Evolutionary conservation across 768 basidiomycete genomes (phyloP).

Genomic region (Termitomyces sp.): DNA sequence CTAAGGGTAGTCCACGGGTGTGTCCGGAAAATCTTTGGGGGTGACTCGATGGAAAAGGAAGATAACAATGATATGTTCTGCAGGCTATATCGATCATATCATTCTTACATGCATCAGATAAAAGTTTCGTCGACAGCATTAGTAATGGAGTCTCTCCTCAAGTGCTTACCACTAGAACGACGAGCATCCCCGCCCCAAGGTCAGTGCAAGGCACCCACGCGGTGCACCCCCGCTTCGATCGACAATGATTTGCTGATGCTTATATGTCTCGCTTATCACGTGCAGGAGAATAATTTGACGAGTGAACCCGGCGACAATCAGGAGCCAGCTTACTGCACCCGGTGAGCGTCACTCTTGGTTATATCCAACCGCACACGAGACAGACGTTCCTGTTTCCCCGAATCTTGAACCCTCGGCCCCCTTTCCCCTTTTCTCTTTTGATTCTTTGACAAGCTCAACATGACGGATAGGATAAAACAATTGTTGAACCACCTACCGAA

Average conservation of each 20-base stretch:
- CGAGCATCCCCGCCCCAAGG: not conserved
- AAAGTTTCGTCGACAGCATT: not conserved
- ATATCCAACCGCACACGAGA: not conserved
- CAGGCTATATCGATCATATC: not conserved
- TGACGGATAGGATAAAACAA: conserved; percentile 58
- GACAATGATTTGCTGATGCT: not conserved
- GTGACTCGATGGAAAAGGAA: not conserved
- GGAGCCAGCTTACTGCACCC: not conserved
- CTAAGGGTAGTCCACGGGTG: not conserved
- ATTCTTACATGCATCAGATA: not conserved
- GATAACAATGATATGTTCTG: not conserved
- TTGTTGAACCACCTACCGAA: conserved; percentile 46
- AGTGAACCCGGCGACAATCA: conserved; percentile 5
- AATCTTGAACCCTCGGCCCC: not conserved
- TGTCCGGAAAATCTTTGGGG: not conserved
- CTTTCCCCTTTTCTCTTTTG: not conserved
- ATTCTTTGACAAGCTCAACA: conserved; percentile 18
- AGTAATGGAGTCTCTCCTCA: not conserved
- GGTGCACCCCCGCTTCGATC: not conserved
- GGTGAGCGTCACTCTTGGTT: conserved; percentile 3
- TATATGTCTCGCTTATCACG: conserved; percentile 10
- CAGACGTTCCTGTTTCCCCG: conserved; percentile 1
- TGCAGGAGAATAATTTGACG: conserved; percentile 2
- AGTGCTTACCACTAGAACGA: not conserved
- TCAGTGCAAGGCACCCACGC: not conserved